phyloP scores from a whole-genome alignment of 192 early-diverging fungal genomes.

The Coemansia sp. region DNA sequence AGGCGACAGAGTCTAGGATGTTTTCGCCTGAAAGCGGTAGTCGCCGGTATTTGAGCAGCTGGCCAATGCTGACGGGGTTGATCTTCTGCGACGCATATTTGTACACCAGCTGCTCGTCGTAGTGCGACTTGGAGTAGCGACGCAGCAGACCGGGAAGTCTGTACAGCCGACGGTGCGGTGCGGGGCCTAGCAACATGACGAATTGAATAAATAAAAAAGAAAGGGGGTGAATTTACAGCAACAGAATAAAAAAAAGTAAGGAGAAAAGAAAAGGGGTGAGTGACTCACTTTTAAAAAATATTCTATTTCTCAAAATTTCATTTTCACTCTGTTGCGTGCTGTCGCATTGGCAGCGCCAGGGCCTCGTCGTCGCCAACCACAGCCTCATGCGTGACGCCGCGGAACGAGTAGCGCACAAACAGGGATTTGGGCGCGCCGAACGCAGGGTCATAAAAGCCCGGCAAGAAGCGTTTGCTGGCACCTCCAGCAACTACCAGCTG shows the following conservation, averaged over 20 bases:
- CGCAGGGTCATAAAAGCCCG: slow-evolving; percentile 96
- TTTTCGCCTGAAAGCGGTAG: slow-evolving; percentile 57
- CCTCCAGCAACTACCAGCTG: slow-evolving; percentile 88
- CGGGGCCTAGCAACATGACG: neutral
- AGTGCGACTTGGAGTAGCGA: slow-evolving; percentile 34
- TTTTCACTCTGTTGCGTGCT: slow-evolving; percentile 20
- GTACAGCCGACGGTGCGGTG: neutral
- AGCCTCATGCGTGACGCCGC: slow-evolving; percentile 76
- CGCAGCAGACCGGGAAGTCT: neutral
- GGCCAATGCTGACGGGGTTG: slow-evolving; percentile 72
- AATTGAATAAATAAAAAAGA: too few species aligned
- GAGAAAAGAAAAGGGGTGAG: neutral
- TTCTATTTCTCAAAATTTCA: too few species aligned
- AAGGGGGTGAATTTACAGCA: too few species aligned
- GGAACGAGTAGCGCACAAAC: slow-evolving; percentile 83
- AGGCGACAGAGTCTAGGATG: slow-evolving; percentile 63
- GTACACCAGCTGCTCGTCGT: slow-evolving; percentile 53
- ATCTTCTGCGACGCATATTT: slow-evolving; percentile 51
- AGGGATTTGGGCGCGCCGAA: slow-evolving; percentile 84
- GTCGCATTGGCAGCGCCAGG: slow-evolving; percentile 79
- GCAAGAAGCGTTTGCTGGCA: slow-evolving; percentile 84
- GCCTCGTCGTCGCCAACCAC: slow-evolving; percentile 77
- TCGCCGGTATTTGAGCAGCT: slow-evolving; percentile 76
- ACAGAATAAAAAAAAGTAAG: too few species aligned
- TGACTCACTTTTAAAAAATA: neutral